phyloP scores from a whole-genome alignment of 768 basidiomycete genomes.

The Dictyophora rubrovolvata region DNA sequence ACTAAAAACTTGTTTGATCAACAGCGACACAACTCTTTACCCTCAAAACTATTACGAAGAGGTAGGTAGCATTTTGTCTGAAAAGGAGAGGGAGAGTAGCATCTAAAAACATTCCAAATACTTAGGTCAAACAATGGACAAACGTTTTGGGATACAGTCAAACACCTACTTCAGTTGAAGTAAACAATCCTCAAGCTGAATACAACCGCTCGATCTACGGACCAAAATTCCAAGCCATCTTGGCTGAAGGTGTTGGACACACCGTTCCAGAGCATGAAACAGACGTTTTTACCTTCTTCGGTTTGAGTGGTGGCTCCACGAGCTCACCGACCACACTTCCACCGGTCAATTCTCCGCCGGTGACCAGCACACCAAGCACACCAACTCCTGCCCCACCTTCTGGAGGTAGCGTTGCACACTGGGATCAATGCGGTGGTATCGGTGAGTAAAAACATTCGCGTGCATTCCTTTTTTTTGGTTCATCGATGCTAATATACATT shows the following conservation, averaged over 20 bases:
- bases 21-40: conserved; percentile 42
- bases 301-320: conserved; percentile 12
- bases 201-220: conserved; percentile 43
- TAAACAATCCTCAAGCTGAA: conserved; percentile 33
- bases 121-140: conserved; percentile 42
- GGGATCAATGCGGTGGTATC: conserved; percentile 9
- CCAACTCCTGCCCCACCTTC: background rate
- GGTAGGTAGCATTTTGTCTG: background rate
- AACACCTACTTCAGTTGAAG: conserved; percentile 29
- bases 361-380: background rate
- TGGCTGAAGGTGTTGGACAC: conserved; percentile 38
- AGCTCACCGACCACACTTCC: conserved; percentile 5
- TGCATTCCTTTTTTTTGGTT: too few relatives aligned
- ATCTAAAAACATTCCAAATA: too few relatives aligned
- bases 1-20: background rate
- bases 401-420: background rate
- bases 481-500: background rate
- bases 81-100: too few relatives aligned
- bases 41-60: conserved; percentile 41
- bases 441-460: background rate
- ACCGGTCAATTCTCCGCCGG: background rate
- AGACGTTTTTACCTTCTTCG: conserved; percentile 39
- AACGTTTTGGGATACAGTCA: conserved; percentile 38
- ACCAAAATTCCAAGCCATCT: conserved; percentile 39
- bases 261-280: conserved; percentile 40